Conservation (phyloP, 495 filamentous ascomycete species). For the Hyaloscypha finlandica region DNA sequence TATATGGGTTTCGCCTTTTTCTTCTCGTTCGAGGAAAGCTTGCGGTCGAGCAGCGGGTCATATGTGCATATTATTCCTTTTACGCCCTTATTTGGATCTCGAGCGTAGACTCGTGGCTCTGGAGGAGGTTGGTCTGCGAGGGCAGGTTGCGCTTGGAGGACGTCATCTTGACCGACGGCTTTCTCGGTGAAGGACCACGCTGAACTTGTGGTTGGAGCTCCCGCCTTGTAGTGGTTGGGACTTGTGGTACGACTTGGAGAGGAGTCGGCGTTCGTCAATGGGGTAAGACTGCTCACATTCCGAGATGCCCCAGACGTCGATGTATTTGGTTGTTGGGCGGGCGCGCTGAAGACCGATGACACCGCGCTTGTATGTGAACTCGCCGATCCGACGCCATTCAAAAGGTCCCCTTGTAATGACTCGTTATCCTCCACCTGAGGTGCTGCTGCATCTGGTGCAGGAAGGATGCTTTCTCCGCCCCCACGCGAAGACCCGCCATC, state of each 20-base stretch:
- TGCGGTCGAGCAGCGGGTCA: conserved; percentile 72
- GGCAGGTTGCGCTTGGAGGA: conserved; percentile 44
- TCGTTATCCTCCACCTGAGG: conserved; percentile 57
- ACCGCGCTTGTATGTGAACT: conserved; percentile 65
- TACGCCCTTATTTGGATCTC: conserved; percentile 59
- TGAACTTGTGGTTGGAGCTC: conserved; percentile 3
- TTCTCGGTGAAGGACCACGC: conserved; percentile 9
- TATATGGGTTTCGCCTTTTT: conserved; percentile 69
- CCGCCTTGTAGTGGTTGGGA: conserved; percentile 46
- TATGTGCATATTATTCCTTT: conserved; percentile 71
- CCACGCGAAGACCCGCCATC: conserved; percentile 32
- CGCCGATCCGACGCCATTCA: conserved; percentile 65
- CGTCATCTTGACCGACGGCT: conserved; percentile 18
- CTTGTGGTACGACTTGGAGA: conserved; percentile 63
- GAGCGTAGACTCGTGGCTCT: conserved; percentile 57
- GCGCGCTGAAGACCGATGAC: conserved; percentile 65
- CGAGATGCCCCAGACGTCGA: conserved; percentile 44
- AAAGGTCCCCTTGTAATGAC: conserved; percentile 58
- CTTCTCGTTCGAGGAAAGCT: conserved; percentile 60
- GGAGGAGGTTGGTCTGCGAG: conserved; percentile 47
- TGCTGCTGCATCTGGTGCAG: conserved; percentile 40
- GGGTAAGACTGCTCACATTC: conserved; percentile 61
- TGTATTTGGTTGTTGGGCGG: conserved; percentile 48
- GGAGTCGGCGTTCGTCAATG: conserved; percentile 74
- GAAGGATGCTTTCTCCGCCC: conserved; percentile 35